phyloP scores from a whole-genome alignment of 495 filamentous ascomycete species.

The Bombardia bombarda region DNA sequence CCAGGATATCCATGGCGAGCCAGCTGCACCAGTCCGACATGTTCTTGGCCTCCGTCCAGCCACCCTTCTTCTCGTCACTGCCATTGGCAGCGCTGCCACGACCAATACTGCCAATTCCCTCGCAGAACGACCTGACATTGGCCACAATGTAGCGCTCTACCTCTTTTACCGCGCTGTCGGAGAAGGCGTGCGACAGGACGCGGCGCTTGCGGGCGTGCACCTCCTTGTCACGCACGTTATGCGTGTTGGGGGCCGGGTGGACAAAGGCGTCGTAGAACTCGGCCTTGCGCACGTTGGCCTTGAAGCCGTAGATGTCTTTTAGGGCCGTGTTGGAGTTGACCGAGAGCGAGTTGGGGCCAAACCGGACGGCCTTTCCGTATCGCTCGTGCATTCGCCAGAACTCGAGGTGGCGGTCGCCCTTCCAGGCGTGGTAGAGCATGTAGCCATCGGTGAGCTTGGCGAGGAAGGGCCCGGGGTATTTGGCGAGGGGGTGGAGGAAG shows the following conservation, averaged over 20 bases:
- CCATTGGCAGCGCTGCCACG: no score
- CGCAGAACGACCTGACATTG: slow-evolving; percentile 43
- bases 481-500: slow-evolving; percentile 57
- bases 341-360: slow-evolving; percentile 53
- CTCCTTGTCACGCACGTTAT: slow-evolving; percentile 50
- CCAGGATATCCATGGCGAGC: slow-evolving; percentile 66
- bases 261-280: slow-evolving; percentile 60
- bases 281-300: slow-evolving; percentile 53
- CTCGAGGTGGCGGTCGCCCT: slow-evolving; percentile 52
- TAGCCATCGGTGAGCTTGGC: slow-evolving; percentile 50
- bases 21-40: slow-evolving; percentile 59
- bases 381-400: slow-evolving; percentile 49
- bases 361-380: slow-evolving; percentile 52
- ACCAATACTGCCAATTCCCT: slow-evolving; percentile 35
- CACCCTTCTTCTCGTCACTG: slow-evolving; percentile 32
- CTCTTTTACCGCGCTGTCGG: slow-evolving; percentile 45
- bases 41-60: slow-evolving; percentile 41
- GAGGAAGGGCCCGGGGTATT: slow-evolving; percentile 56
- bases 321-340: slow-evolving; percentile 50
- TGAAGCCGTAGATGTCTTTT: slow-evolving; percentile 54
- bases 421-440: slow-evolving; percentile 48
- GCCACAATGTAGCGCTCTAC: slow-evolving; percentile 52
- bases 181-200: slow-evolving; percentile 57
- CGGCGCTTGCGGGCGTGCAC: slow-evolving; percentile 56
- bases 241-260: slow-evolving; percentile 49